These are phyloP conservation scores for Melampsora larici-populina DNA, from an alignment of 1,284 basidiomycete genomes.

Conservation along the genomic window DNA sequence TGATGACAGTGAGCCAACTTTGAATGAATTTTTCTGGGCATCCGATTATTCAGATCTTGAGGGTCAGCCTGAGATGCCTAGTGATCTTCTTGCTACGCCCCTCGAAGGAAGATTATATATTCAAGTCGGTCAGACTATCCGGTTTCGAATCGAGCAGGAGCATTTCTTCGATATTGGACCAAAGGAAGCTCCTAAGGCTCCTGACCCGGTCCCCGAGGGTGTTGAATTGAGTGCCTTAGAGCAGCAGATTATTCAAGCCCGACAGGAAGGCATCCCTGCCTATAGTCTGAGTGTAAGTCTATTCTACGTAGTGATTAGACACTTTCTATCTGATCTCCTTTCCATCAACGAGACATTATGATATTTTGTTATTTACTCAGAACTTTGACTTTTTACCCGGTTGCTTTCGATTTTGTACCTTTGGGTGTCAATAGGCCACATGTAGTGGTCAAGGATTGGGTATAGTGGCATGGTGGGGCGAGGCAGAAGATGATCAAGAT, in stretches of 20 bases:
- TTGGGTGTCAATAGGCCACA: constrained; percentile 12
- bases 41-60: constrained; percentile 40
- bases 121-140: constrained; percentile 36
- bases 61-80: constrained; percentile 4
- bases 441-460: constrained; percentile 39
- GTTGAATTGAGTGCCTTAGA: neutral
- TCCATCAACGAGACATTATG: too few relatives aligned
- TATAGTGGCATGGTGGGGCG: constrained; percentile 39
- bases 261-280: constrained; percentile 34
- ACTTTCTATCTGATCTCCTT: neutral
- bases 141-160: constrained; percentile 37
- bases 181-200: constrained; percentile 39
- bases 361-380: neutral
- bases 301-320: neutral
- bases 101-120: constrained; percentile 32
- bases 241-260: constrained; percentile 22
- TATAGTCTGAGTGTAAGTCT: constrained; percentile 33
- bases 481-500: constrained; percentile 12
- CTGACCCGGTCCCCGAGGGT: constrained; percentile 7
- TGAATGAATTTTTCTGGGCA: constrained; percentile 43
- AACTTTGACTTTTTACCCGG: neutral
- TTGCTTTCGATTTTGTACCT: neutral
- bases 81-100: constrained; percentile 19
- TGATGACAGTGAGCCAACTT: constrained; percentile 24
- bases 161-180: constrained; percentile 36